Percentiles rank a stretch among this genome's conserved stretches.
Evolutionary conservation across 805 yeast species (phyloP).

Genomic region (Cyberlindnera nakhonratchasimensis): DNA sequence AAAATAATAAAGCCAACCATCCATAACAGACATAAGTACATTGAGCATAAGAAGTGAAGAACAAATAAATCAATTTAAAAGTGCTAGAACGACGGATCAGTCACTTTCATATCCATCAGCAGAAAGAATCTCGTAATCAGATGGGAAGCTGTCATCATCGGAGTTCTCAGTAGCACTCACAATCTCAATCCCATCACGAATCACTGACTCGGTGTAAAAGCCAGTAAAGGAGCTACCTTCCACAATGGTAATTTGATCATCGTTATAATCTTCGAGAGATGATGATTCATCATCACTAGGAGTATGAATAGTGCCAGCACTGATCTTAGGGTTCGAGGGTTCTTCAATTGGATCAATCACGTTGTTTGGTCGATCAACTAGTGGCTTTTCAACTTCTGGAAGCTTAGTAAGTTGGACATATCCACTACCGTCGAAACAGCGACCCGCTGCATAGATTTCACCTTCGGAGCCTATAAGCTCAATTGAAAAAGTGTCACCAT

Average conservation of each 20-base stretch:
- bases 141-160: slow-evolving; percentile 4
- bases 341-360: not conserved
- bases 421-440: slow-evolving; percentile 3
- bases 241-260: not conserved
- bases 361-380: not conserved
- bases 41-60: too few species aligned
- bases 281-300: not conserved
- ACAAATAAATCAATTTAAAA: too few species aligned
- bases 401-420: slow-evolving; percentile 1
- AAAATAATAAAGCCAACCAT: too few species aligned
- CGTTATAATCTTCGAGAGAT: not conserved
- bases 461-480: slow-evolving; percentile 5
- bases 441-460: slow-evolving; percentile 2
- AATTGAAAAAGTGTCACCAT: slow-evolving; percentile 1
- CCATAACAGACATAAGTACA: too few species aligned
- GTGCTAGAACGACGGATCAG: too few species aligned
- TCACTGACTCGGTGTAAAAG: not conserved
- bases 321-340: not conserved
- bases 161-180: slow-evolving; percentile 7
- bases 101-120: slow-evolving; percentile 3
- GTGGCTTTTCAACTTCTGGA: not conserved
- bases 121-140: slow-evolving; percentile 12
- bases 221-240: not conserved
- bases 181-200: not conserved
- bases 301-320: not conserved